Evolutionary conservation across 2,329 filamentous ascomycete genomes (phyloP).

Genomic region (Thyridium curvatum): DNA sequence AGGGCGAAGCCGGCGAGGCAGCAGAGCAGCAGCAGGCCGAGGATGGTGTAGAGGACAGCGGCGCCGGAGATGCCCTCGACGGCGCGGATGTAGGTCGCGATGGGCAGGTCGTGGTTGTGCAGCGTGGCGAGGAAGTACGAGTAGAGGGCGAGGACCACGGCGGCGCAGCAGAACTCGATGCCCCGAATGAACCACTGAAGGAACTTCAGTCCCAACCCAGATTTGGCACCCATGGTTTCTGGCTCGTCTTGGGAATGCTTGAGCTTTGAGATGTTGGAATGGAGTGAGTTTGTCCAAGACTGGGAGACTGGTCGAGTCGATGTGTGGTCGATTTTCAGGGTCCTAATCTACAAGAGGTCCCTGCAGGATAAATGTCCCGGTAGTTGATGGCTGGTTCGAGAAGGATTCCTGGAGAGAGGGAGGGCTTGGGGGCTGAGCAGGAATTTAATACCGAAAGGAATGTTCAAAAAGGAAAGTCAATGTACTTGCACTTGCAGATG

Average conservation of each 20-base stretch:
- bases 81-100: constrained; percentile 61
- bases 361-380: no score
- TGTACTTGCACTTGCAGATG: no score
- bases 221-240: constrained; percentile 47
- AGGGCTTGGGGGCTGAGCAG: no score
- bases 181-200: constrained; percentile 65
- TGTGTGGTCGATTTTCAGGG: no score
- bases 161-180: constrained; percentile 66
- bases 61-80: constrained; percentile 74
- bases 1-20: constrained; percentile 70
- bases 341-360: no score
- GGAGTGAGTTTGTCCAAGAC: constrained; percentile 1
- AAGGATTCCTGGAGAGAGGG: no score
- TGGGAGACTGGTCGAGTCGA: no score
- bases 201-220: constrained; percentile 59
- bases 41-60: constrained; percentile 66
- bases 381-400: no score
- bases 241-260: no score
- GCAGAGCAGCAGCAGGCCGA: constrained; percentile 70
- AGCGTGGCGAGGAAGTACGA: constrained; percentile 79
- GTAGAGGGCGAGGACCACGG: constrained; percentile 71
- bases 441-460: no score
- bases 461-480: no score
- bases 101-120: constrained; percentile 54
- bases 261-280: not conserved